Conservation (phyloP, 2,329 filamentous ascomycete species). For the Beauveria brongniartii region DNA sequence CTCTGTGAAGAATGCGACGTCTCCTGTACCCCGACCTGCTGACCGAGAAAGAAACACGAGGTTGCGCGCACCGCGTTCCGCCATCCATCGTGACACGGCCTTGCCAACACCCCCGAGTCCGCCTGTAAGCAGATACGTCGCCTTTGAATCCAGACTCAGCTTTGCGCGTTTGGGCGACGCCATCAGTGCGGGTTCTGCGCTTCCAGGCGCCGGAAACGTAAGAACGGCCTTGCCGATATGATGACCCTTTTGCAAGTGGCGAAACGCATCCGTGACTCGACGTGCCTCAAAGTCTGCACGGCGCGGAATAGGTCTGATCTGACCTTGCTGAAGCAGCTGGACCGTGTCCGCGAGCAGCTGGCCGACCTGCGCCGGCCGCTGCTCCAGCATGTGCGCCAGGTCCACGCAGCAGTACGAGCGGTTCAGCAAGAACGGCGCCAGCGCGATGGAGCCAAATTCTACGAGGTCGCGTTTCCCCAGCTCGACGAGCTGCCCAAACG, state of each 20-base stretch:
- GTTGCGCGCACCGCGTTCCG: slow-evolving; percentile 19
- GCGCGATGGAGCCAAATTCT: slow-evolving; percentile 30
- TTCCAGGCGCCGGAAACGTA: slow-evolving; percentile 9
- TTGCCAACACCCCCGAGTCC: slow-evolving; percentile 17
- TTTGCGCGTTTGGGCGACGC: neutral
- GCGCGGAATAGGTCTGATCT: slow-evolving; percentile 7
- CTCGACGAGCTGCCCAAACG: slow-evolving; percentile 27
- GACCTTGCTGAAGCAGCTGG: neutral
- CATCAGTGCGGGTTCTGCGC: neutral
- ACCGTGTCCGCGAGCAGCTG: neutral
- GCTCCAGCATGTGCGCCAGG: slow-evolving; percentile 14
- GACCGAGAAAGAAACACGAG: slow-evolving; percentile 18
- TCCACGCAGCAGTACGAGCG: slow-evolving; percentile 26
- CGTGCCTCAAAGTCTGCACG: slow-evolving; percentile 13
- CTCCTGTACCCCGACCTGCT: neutral
- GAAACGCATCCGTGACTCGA: slow-evolving; percentile 14
- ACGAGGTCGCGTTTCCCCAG: slow-evolving; percentile 27
- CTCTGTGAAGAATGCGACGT: too few relatives aligned
- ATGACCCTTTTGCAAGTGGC: slow-evolving; percentile 15
- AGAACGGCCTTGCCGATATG: slow-evolving; percentile 17
- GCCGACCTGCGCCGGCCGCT: neutral
- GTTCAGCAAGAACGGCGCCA: slow-evolving; percentile 32
- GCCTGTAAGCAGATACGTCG: slow-evolving; percentile 17
- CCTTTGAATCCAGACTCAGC: slow-evolving; percentile 5
- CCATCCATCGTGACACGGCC: slow-evolving; percentile 14